phyloP scores from a whole-genome alignment of 331 rosid species.

The Acacia concinna region DNA sequence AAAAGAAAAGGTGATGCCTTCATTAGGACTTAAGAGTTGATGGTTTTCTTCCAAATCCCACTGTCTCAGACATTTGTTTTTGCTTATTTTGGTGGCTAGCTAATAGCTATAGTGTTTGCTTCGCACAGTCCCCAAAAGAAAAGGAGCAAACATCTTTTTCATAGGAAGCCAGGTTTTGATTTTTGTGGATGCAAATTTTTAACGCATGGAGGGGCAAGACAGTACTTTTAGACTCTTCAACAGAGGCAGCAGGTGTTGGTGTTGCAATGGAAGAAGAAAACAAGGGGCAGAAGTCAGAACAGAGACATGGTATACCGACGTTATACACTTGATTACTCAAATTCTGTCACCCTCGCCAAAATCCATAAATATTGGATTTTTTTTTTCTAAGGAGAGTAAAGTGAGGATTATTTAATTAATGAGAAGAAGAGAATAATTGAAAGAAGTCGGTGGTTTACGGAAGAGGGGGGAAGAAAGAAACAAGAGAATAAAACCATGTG shows the following conservation, averaged over 20 bases:
- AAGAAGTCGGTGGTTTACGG: neutral
- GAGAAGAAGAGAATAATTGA: neutral
- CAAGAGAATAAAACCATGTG: neutral
- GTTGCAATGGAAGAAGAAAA: neutral
- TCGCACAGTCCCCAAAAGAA: neutral
- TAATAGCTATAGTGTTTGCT: no score
- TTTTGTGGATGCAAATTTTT: neutral
- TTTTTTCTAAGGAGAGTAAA: neutral
- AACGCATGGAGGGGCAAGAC: neutral
- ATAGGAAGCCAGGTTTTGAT: neutral
- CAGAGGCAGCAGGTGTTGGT: neutral
- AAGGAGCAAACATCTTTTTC: constrained; percentile 17
- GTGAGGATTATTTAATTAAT: neutral
- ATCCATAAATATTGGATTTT: neutral
- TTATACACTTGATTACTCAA: neutral
- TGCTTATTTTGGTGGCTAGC: constrained; percentile 14
- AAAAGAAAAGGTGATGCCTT: neutral
- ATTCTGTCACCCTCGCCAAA: neutral
- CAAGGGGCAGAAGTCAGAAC: constrained; percentile 19
- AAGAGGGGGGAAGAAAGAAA: neutral
- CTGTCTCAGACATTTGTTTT: constrained; percentile 40
- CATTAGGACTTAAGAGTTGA: constrained; percentile 18
- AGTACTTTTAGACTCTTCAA: neutral
- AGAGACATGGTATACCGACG: neutral
- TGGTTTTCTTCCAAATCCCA: constrained; percentile 55